phyloP scores from a whole-genome alignment of 768 basidiomycete species.

The Xerocomellus chrysenteron region DNA sequence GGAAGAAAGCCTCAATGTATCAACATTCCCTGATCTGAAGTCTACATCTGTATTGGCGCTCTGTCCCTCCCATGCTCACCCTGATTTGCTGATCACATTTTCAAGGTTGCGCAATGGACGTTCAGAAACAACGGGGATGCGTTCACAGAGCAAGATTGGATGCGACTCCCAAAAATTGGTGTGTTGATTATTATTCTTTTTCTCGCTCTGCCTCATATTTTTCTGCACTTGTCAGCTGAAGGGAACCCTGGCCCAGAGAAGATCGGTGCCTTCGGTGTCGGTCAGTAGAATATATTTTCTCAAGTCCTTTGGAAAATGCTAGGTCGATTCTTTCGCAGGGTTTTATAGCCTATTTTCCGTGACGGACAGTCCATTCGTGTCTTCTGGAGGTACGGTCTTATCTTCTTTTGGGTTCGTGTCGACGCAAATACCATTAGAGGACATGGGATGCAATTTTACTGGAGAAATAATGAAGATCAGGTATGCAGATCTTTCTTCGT shows the following conservation, averaged over 20 bases:
- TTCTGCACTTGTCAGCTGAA: constrained; percentile 51
- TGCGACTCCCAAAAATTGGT: constrained; percentile 86
- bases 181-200: constrained; percentile 4
- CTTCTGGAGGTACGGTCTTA: background rate
- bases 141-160: constrained; percentile 88
- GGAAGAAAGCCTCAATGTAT: background rate
- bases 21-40: constrained; percentile 58
- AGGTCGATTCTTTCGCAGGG: constrained; percentile 31
- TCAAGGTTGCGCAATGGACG: constrained; percentile 72
- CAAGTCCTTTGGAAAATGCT: background rate
- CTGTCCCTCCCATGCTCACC: background rate
- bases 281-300: constrained; percentile 32
- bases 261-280: constrained; percentile 95
- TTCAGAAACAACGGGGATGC: constrained; percentile 84
- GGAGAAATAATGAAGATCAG: background rate
- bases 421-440: background rate
- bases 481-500: background rate
- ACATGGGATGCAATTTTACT: background rate
- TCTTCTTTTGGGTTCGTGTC: background rate
- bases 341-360: constrained; percentile 82
- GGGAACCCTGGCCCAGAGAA: constrained; percentile 95
- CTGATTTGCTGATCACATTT: too few relatives aligned
- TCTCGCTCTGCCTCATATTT: background rate
- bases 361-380: constrained; percentile 33
- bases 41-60: constrained; percentile 44